Evolutionary conservation across 2,329 filamentous ascomycete species (phyloP), one percentile per base, ranked within the genome.

Genomic region (Stagonosporopsis chrysanthemi): DNA sequence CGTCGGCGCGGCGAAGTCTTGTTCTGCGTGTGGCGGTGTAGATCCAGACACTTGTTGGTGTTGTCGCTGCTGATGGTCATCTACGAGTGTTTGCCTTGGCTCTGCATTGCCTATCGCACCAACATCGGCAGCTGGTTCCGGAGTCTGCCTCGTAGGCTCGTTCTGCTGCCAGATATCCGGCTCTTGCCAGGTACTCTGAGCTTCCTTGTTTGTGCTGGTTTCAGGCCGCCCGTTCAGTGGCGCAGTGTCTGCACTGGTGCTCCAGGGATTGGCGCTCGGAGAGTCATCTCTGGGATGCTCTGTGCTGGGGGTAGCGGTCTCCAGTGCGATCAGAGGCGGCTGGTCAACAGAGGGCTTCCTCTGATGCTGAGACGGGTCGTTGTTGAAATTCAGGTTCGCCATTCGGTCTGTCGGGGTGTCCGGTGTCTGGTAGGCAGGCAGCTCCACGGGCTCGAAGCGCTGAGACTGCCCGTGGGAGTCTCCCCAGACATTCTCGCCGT

Each of bases 341-440:
- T 70, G 63, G 36, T 73, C 66, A 4, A 59, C 54, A 23, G 52
- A 58, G 28, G 68, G 63, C 22, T 58, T 66, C 15, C 63, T 63
- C 33, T 72, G 66, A 28, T 67, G 60, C 28, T 75, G 38, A 28
- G 56, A 1, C 51, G 58, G 4, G 50, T 65, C n/a, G 61, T 70
- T 68, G 38, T 71, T 64, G 6, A 80, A 47, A 2, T 70, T 73
- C 33, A 80, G 58, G 12, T 75, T 70, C 15, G 75, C 72, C 55
- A 80, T 66, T 52, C 75, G 69, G 14, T 80, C 74, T 6, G 72
- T 68, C 3, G 71, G 70, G 7, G 71, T 71, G 19, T 71, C 65
- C 1, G 80, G 80, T 4, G 78, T 78, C 33, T 73, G 74, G 24
- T 70, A 66, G 4, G 79, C 69, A 24, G 79, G 78, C 14, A 81